Evolutionary conservation across 2,329 filamentous ascomycete genomes (phyloP).

Genomic region (Nemania sp.): DNA sequence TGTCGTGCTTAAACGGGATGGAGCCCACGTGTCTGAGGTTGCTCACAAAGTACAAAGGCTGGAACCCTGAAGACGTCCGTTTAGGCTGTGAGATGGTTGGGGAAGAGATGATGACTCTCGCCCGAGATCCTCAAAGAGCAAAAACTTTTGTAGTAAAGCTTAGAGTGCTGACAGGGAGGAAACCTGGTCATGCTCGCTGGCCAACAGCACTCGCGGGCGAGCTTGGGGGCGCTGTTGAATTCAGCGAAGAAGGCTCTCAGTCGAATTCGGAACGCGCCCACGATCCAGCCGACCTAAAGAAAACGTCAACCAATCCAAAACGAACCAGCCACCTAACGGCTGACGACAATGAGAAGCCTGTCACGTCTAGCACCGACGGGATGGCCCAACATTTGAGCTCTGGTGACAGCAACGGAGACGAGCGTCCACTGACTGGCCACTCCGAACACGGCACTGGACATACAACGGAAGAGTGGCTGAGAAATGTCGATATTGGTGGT

Average conservation of each 20-base stretch:
- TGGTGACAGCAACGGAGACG: background rate
- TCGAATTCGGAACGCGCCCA: conserved; percentile 28
- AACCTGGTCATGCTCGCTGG: conserved; percentile 47
- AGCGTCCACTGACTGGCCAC: background rate
- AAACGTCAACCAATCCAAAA: conserved; percentile 3
- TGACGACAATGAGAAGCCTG: conserved; percentile 4
- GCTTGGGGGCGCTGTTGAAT: conserved; percentile 16
- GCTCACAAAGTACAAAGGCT: conserved; percentile 57
- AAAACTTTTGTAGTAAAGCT: conserved; percentile 53
- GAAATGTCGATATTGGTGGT: conserved; percentile 25
- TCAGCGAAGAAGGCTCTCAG: conserved; percentile 12
- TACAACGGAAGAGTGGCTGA: conserved; percentile 27
- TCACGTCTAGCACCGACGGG: background rate
- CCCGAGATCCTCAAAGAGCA: conserved; percentile 50
- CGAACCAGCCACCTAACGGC: conserved; percentile 2
- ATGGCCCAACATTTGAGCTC: background rate
- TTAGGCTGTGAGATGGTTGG: conserved; percentile 52
- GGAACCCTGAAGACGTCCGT: conserved; percentile 55
- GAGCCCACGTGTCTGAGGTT: conserved; percentile 55
- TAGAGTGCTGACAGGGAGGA: conserved; percentile 54
- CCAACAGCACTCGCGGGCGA: conserved; percentile 34
- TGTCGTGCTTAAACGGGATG: conserved; percentile 55
- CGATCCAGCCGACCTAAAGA: conserved; percentile 14
- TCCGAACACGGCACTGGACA: conserved; percentile 6
- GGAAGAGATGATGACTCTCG: conserved; percentile 53